Conservation (phyloP, 441 rosid genomes). For the Kokia cookei region DNA sequence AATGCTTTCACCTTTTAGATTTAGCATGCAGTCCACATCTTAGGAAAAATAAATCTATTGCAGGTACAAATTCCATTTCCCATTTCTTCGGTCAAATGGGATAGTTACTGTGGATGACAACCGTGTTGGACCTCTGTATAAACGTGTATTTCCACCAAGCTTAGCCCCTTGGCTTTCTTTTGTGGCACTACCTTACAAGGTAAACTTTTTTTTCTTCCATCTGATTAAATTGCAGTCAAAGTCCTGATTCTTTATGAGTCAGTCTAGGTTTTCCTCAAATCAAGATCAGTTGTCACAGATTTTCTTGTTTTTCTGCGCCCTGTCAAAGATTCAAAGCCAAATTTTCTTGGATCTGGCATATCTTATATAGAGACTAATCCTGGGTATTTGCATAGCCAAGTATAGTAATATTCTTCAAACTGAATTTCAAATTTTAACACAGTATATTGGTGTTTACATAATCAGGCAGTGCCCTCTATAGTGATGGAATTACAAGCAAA, state of each 20-base stretch:
- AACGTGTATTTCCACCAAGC: constrained; percentile 50
- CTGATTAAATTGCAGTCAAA: background rate
- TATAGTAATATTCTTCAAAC: background rate
- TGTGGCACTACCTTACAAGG: constrained; percentile 65
- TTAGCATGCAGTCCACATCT: background rate
- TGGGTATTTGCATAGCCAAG: background rate
- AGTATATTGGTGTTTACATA: background rate
- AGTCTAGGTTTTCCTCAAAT: background rate
- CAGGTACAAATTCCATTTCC: constrained; percentile 59
- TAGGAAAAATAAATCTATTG: background rate
- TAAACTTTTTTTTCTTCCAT: constrained; percentile 9
- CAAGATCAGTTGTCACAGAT: background rate
- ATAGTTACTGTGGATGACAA: constrained; percentile 45
- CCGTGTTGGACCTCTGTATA: constrained; percentile 52
- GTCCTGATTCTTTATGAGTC: background rate
- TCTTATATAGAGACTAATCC: background rate
- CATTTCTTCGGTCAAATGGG: constrained; percentile 51
- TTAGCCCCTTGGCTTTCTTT: constrained; percentile 70
- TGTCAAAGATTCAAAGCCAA: background rate
- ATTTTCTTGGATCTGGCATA: background rate
- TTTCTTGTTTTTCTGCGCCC: background rate
- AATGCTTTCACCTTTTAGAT: background rate
- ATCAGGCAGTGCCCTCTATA: constrained; percentile 40
- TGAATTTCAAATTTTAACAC: background rate
- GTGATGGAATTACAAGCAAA: constrained; percentile 55